These are phyloP conservation scores for Micromonas pusilla DNA, from an alignment of 139 green algal species.

Conservation along the genomic window DNA sequence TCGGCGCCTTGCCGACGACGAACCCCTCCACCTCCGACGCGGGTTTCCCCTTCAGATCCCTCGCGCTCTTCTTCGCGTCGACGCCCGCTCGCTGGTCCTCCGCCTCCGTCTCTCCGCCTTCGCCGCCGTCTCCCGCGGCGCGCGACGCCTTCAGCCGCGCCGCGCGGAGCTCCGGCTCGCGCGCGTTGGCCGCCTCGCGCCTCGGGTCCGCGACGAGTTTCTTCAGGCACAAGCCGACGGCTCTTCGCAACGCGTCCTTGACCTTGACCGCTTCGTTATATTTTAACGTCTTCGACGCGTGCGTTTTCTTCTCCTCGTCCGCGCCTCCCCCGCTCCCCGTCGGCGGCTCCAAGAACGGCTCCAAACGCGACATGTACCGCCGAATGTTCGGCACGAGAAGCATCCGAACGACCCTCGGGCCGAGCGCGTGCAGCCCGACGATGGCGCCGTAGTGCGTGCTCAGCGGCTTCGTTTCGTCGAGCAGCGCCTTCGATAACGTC, in stretches of 20 bases:
- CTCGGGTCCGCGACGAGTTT: neutral
- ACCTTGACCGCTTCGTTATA: neutral
- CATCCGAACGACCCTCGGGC: slow-evolving; percentile 38
- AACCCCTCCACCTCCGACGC: too few relatives aligned
- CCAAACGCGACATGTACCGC: slow-evolving; percentile 46
- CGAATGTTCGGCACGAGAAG: slow-evolving; percentile 64
- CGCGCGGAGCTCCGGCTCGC: neutral
- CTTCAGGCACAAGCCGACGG: slow-evolving; percentile 3
- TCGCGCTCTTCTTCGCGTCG: neutral
- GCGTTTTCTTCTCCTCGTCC: neutral
- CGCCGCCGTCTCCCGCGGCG: neutral
- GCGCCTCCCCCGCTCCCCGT: neutral
- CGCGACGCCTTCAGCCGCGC: neutral
- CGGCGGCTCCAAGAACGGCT: neutral
- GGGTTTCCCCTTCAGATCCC: neutral
- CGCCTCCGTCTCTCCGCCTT: neutral
- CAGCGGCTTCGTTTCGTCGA: slow-evolving; percentile 45
- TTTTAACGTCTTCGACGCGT: neutral
- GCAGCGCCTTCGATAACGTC: slow-evolving; percentile 39
- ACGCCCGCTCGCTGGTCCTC: neutral
- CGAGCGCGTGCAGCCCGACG: slow-evolving; percentile 52
- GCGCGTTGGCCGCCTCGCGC: neutral
- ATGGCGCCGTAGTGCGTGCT: slow-evolving; percentile 51
- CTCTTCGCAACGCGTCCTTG: neutral
- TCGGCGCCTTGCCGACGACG: too few relatives aligned